Conservation (phyloP, 2,329 filamentous ascomycete genomes). For the Phoma sp. region DNA sequence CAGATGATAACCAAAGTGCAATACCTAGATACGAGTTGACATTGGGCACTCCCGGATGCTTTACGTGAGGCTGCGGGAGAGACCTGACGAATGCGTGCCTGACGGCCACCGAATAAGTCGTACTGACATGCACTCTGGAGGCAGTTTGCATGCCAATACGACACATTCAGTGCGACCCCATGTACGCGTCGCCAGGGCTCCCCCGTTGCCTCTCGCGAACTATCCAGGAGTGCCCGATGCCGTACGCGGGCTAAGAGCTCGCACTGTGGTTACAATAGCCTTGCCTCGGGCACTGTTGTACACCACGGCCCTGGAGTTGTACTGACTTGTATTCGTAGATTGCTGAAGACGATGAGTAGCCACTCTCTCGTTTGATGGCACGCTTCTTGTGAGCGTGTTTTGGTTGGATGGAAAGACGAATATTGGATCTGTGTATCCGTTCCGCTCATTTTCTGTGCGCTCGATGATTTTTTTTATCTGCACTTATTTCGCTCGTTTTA, state of each 20-base stretch:
- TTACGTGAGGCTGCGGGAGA: not conserved
- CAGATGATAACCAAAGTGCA: too few species aligned
- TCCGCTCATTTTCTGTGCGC: not conserved
- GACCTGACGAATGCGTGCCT: not conserved
- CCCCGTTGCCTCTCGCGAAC: not conserved
- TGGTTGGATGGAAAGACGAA: not conserved
- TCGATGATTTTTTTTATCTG: too few species aligned
- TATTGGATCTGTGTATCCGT: not conserved
- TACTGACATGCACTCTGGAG: too few species aligned
- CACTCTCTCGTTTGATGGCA: not conserved
- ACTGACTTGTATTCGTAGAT: not conserved
- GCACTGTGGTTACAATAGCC: constrained; percentile 8
- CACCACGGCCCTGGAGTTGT: not conserved
- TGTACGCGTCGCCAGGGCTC: not conserved
- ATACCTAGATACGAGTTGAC: too few species aligned
- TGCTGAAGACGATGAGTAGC: not conserved
- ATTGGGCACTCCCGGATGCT: not conserved
- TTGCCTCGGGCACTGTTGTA: constrained; percentile 9
- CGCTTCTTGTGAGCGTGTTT: not conserved
- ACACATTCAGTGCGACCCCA: too few species aligned
- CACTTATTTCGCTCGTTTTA: too few species aligned
- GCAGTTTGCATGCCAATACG: too few species aligned
- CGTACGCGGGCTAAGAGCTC: not conserved
- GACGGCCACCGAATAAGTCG: not conserved
- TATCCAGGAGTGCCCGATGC: not conserved